Evolutionary conservation across 352 stramenopile genomes (phyloP).

Genomic region (Phytopythium helicoides): DNA sequence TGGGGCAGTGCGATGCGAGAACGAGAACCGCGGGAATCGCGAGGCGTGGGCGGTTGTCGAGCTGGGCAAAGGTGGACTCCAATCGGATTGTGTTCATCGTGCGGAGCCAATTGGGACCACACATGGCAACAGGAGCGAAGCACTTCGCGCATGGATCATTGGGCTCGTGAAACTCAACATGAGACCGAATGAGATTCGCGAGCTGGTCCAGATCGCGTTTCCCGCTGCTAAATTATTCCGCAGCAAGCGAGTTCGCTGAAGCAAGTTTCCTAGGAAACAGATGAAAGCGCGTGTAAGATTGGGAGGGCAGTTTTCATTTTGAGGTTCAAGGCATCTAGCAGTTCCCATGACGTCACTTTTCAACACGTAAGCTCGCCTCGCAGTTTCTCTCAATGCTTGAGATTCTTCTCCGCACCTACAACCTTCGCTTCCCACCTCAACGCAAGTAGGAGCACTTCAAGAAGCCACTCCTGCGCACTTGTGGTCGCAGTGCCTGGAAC

Average conservation of each 20-base stretch:
- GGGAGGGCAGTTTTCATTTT: not conserved
- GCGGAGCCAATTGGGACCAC: not conserved
- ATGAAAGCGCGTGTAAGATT: not conserved
- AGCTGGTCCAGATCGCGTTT: not conserved
- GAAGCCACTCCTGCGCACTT: conserved; percentile 54
- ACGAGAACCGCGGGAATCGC: conserved; percentile 13
- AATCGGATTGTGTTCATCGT: not conserved
- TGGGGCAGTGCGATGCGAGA: conserved; percentile 16
- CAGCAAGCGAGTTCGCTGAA: not conserved
- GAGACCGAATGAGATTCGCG: not conserved
- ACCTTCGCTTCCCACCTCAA: conserved; percentile 57
- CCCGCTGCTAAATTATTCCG: not conserved
- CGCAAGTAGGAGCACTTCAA: conserved; percentile 60
- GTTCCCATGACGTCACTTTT: not conserved
- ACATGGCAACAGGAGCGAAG: not conserved
- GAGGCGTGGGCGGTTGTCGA: conserved; percentile 26
- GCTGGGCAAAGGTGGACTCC: conserved; percentile 1
- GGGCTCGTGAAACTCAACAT: not conserved
- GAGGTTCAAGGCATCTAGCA: not conserved
- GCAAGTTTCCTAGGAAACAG: not conserved
- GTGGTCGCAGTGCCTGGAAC: conserved; percentile 35
- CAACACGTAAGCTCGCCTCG: not conserved
- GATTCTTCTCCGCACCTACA: conserved; percentile 15
- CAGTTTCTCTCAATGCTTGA: conserved; percentile 1
- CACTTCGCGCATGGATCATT: not conserved